Conservation (phyloP, 305 asterid genomes). For the Fraxinus sp. region DNA sequence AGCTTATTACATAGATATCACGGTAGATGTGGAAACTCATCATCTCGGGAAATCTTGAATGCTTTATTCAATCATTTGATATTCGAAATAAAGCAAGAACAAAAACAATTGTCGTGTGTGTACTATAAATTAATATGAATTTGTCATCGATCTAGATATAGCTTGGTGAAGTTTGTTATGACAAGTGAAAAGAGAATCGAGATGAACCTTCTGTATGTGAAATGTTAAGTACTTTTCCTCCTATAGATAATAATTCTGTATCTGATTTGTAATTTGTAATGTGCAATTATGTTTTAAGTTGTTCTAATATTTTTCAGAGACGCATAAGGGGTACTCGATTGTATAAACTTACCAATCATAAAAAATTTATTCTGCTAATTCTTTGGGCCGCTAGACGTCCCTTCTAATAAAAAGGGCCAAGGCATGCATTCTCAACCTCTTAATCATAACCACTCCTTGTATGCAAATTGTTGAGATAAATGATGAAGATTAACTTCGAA, state of each 20-base stretch:
- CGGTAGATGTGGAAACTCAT: conserved; percentile 35
- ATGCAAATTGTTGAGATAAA: neutral
- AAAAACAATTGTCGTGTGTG: neutral
- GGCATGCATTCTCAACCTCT: neutral
- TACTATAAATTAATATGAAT: neutral
- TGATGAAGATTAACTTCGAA: neutral
- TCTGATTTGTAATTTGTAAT: too few species aligned
- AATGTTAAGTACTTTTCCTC: neutral
- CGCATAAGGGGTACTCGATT: neutral
- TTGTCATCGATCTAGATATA: neutral
- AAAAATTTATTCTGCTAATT: too few species aligned
- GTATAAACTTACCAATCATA: neutral
- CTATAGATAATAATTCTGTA: too few species aligned
- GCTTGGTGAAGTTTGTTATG: neutral
- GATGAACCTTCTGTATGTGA: neutral
- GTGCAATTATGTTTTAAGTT: too few species aligned
- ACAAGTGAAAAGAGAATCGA: too few species aligned
- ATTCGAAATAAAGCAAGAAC: neutral
- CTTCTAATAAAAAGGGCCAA: neutral
- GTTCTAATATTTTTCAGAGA: neutral
- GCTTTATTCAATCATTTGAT: neutral
- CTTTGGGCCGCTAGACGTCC: neutral
- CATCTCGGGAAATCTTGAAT: conserved; percentile 8
- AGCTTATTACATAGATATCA: conserved; percentile 33
- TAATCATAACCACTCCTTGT: neutral